These are phyloP conservation scores for Carpinus viminea DNA, from an alignment of 306 rosid species.

Conservation along the genomic window DNA sequence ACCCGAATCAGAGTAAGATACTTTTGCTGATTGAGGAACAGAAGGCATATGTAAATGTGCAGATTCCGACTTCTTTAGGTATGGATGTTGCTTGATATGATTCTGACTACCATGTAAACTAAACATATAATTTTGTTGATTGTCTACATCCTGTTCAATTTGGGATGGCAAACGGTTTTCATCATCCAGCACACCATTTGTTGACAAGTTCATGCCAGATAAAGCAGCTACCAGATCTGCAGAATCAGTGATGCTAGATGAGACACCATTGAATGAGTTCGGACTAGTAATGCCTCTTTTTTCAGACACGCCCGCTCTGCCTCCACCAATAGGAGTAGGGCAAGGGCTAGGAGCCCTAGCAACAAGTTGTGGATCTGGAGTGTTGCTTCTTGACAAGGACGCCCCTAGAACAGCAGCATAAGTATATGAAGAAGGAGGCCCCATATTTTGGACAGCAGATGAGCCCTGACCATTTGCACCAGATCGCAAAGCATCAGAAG, in stretches of 20 bases:
- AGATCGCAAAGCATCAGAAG: constrained; percentile 49
- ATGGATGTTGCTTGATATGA: constrained; percentile 61
- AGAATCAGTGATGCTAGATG: constrained; percentile 66
- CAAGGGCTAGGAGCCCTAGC: constrained; percentile 97
- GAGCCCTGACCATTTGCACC: constrained; percentile 65
- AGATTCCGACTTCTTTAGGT: constrained; percentile 71
- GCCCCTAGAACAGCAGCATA: constrained; percentile 92
- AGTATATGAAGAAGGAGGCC: constrained; percentile 58
- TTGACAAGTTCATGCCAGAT: constrained; percentile 73
- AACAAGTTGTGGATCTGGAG: constrained; percentile 87
- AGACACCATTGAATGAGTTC: constrained; percentile 56
- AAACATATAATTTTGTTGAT: constrained; percentile 64
- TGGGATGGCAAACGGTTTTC: constrained; percentile 67
- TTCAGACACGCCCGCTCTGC: constrained; percentile 39
- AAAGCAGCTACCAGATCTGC: constrained; percentile 74
- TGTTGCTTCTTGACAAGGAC: constrained; percentile 85
- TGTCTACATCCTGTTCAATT: constrained; percentile 58
- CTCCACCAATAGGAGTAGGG: constrained; percentile 85
- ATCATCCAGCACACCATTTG: constrained; percentile 54
- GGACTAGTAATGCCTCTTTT: constrained; percentile 42
- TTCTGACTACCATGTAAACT: constrained; percentile 80
- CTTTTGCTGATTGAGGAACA: constrained; percentile 41
- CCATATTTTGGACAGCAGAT: constrained; percentile 63
- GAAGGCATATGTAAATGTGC: constrained; percentile 47
- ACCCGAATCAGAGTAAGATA: constrained; percentile 48